Evolutionary conservation across 2,329 filamentous ascomycete genomes (phyloP).

Genomic region (Epichloe scottii): DNA sequence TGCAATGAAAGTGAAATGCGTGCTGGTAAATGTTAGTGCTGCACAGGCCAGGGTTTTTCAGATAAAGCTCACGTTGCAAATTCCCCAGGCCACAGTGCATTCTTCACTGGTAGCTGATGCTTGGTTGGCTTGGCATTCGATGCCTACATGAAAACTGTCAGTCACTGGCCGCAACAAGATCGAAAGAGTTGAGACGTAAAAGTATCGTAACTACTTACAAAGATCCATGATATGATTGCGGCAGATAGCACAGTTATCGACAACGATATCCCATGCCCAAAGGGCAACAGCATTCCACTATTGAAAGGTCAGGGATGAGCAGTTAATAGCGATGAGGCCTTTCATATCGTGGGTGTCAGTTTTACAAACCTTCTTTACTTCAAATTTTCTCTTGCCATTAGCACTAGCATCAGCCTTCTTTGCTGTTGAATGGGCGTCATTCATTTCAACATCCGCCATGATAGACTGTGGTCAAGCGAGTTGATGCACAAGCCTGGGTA

Average conservation of each 20-base stretch:
- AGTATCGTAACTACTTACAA: constrained; percentile 43
- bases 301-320: background rate
- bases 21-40: constrained; percentile 49
- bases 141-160: constrained; percentile 47
- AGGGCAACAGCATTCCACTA: constrained; percentile 98
- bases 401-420: constrained; percentile 38
- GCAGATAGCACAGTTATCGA: constrained; percentile 99
- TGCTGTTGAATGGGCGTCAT: constrained; percentile 56
- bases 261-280: constrained; percentile 99
- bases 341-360: background rate
- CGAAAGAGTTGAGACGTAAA: background rate
- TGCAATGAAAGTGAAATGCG: constrained; percentile 99
- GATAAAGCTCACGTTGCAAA: constrained; percentile 73
- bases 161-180: constrained; percentile 1
- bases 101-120: constrained; percentile 94
- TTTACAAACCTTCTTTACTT: constrained; percentile 81
- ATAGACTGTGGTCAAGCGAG: background rate
- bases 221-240: constrained; percentile 99
- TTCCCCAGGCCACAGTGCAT: constrained; percentile 97
- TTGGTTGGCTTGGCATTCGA: constrained; percentile 98
- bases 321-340: background rate
- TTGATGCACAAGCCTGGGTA: background rate
- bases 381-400: constrained; percentile 79
- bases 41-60: background rate
- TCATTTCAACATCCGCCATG: constrained; percentile 98